Percentiles rank a stretch among this genome's conserved stretches.
phyloP scores from a whole-genome alignment of 2,329 filamentous ascomycete species.

The Ilyonectria sp. region DNA sequence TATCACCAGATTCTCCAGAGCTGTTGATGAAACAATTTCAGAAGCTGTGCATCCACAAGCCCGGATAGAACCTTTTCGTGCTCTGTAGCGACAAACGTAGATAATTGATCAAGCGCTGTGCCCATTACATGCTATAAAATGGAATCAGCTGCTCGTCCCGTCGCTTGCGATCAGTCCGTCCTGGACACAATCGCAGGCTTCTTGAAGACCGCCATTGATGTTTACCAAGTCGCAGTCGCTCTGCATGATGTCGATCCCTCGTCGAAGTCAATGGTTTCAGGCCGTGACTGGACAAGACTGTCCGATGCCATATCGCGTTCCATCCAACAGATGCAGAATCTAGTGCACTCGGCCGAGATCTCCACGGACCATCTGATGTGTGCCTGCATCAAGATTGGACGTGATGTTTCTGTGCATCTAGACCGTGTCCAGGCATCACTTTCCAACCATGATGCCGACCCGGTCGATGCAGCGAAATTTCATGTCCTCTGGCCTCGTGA shows the following conservation, averaged over 20 bases:
- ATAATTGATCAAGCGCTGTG: slow-evolving; percentile 35
- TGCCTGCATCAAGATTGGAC: slow-evolving; percentile 46
- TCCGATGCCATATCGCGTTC: slow-evolving; percentile 23
- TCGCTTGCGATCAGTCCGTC: slow-evolving; percentile 10
- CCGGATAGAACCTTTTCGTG: neutral
- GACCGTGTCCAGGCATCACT: slow-evolving; percentile 21
- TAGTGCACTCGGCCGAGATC: slow-evolving; percentile 13
- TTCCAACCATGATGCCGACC: neutral
- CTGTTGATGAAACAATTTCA: neutral
- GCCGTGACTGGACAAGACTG: slow-evolving; percentile 24
- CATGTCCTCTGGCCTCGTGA: slow-evolving; percentile 38
- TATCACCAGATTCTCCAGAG: neutral
- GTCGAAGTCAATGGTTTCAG: neutral
- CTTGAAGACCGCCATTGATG: slow-evolving; percentile 34
- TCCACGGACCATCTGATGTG: neutral
- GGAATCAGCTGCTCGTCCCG: slow-evolving; percentile 38
- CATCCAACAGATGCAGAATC: slow-evolving; percentile 14
- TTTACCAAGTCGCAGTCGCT: slow-evolving; percentile 24
- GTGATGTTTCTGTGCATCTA: slow-evolving; percentile 45
- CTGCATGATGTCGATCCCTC: slow-evolving; percentile 22
- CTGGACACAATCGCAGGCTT: slow-evolving; percentile 36
- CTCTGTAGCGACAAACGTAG: slow-evolving; percentile 5
- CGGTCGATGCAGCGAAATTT: slow-evolving; percentile 26
- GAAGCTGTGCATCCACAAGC: neutral
- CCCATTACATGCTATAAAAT: slow-evolving; percentile 54